Conservation (phyloP, 2,329 filamentous ascomycete genomes). For the Trichoderma lentiforme region DNA sequence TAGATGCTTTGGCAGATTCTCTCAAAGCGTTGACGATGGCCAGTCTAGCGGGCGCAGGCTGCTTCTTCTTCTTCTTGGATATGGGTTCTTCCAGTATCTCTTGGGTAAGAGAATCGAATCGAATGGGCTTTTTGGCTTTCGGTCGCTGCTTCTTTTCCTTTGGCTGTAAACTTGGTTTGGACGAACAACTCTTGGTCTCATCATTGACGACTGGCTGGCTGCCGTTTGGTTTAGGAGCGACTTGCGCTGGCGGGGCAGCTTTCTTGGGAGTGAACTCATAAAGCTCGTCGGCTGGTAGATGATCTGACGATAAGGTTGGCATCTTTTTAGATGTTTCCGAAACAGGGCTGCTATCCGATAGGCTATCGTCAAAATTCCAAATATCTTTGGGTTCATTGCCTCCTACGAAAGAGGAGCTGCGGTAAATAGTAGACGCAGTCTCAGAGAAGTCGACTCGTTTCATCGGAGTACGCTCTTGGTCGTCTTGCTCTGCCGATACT, state of each 20-base stretch:
- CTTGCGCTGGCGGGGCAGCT: background rate
- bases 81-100: constrained; percentile 20
- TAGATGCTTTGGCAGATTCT: constrained; percentile 19
- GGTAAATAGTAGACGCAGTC: constrained; percentile 33
- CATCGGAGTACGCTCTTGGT: background rate
- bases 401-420: constrained; percentile 30
- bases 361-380: constrained; percentile 22
- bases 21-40: constrained; percentile 21
- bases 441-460: constrained; percentile 33
- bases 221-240: background rate
- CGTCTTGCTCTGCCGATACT: background rate
- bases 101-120: constrained; percentile 33
- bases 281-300: constrained; percentile 28
- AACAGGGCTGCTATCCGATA: constrained; percentile 2
- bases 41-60: background rate
- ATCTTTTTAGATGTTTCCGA: background rate
- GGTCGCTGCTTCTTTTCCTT: constrained; percentile 27
- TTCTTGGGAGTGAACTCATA: constrained; percentile 27
- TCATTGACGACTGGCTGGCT: no score
- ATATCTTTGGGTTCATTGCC: constrained; percentile 15
- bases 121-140: constrained; percentile 33
- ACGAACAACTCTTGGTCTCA: background rate
- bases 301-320: constrained; percentile 10
- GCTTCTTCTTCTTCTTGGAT: background rate
- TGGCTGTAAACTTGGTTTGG: background rate